Base-by-base conservation (phyloP, 2,329 filamentous ascomycete genomes). In the Xylariaceae sp. region DNA sequence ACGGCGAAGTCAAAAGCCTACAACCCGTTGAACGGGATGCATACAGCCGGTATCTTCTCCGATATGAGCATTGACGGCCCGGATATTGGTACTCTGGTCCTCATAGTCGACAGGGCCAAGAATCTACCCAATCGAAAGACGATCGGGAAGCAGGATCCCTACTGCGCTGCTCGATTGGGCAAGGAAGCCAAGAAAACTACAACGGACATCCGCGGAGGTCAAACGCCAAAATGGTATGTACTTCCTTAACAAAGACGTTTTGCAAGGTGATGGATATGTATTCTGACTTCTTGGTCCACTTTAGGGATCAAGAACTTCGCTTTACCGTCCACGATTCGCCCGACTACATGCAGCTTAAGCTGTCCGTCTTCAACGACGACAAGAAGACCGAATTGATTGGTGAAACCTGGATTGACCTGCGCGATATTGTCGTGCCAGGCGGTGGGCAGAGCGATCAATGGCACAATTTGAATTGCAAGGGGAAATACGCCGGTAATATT, bases 141-240 rank as follows among this genome's bases (percentile, higher is more conserved):
- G 5, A 96, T 99, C 78, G 94, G 94, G 52, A 99, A 99, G 74
- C 94, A 99, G 75, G 92, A 97, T 69, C 92, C 94, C 0, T 99
- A 97, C 72, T 96, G 92, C 72, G 94, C 94, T 36, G 92, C 91
- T 30, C 81, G 94, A 50, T 75, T 99, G 43, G 94, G 92, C 32
- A 99, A 99, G 72, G 92, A 97, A 73, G 94, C 94, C 45, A 95
- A 95, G 76, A 96, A 96, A 79, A 99, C 94, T 2, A 87, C 87
- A 39, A 96, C 92, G 4, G 94, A 99, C 72, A 85, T 92, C 64
- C 82, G 94, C 67, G 94, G 94, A 60, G 94, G 94, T 40, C 94
- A 99, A 73, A 97, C 94, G 37, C 94, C 94, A 7, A 86, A 83
- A 80, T 99, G 94, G 94, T 96, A 82, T 70, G 84, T 71, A 51